These are phyloP conservation scores for Aspergillus fischeri DNA, from an alignment of 2,329 filamentous ascomycete genomes.

Conservation along the genomic window DNA sequence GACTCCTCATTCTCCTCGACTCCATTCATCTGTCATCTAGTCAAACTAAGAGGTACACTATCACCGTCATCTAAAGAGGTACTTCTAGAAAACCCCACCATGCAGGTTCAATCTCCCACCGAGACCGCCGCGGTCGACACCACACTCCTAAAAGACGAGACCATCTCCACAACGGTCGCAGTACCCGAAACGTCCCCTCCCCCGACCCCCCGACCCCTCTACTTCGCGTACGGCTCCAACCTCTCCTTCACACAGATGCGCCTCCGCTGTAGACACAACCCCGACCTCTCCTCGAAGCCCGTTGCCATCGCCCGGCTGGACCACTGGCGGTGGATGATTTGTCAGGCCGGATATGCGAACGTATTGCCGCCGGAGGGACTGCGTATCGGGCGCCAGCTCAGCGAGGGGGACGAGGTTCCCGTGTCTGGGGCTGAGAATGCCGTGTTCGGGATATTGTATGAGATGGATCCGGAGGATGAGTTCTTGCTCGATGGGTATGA, in stretches of 20 bases:
- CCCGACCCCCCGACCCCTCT: conserved; percentile 31
- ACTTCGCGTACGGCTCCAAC: conserved; percentile 44
- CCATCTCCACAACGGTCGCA: neutral
- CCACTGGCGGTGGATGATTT: conserved; percentile 40
- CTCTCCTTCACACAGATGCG: conserved; percentile 41
- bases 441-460: conserved; percentile 40
- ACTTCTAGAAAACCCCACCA: neutral
- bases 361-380: conserved; percentile 28
- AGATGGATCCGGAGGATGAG: conserved; percentile 36
- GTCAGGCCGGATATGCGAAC: conserved; percentile 40
- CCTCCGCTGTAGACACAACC: conserved; percentile 31
- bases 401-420: conserved; percentile 16
- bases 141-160: neutral
- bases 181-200: conserved; percentile 3
- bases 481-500: conserved; percentile 36
- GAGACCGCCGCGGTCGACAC: neutral
- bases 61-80: neutral
- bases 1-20: neutral
- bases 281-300: conserved; percentile 30
- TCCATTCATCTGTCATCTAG: neutral
- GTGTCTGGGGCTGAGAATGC: conserved; percentile 22
- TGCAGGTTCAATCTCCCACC: neutral
- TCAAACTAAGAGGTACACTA: neutral
- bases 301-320: conserved; percentile 38
- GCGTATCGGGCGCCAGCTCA: conserved; percentile 19